These are phyloP conservation scores for Annona squamosa DNA, from an alignment of 164 flowering plant genomes.

Conservation along the genomic window DNA sequence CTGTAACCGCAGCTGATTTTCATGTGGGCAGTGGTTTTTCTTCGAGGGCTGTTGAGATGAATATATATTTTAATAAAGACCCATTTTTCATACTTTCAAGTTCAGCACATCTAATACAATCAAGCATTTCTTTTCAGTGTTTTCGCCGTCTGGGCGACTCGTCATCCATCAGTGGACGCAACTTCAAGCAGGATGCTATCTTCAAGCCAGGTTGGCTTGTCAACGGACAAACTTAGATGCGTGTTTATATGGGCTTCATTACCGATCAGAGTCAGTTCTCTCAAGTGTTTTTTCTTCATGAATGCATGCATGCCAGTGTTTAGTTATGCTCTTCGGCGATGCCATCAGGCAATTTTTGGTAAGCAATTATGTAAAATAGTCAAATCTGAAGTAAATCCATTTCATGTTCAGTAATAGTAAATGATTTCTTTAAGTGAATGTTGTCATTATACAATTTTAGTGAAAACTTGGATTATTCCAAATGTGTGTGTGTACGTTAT, in stretches of 20 bases:
- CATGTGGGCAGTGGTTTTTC: too few relatives aligned
- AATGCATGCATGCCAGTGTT: neutral
- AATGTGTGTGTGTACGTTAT: too few relatives aligned
- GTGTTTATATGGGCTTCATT: neutral
- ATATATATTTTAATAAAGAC: neutral
- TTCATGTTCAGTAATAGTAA: too few relatives aligned
- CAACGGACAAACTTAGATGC: slow-evolving; percentile 7
- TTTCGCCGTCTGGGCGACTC: slow-evolving; percentile 89
- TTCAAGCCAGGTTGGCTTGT: slow-evolving; percentile 88
- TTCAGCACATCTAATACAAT: neutral
- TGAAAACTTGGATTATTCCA: too few relatives aligned
- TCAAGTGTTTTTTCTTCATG: neutral
- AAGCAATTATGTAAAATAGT: too few relatives aligned
- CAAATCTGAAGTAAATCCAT: too few relatives aligned
- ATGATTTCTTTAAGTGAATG: too few relatives aligned
- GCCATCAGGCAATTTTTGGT: too few relatives aligned
- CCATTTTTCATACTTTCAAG: neutral
- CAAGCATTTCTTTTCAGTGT: slow-evolving; percentile 49
- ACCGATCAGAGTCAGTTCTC: neutral
- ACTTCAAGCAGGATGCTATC: slow-evolving; percentile 55
- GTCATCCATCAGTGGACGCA: slow-evolving; percentile 66
- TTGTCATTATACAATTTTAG: too few relatives aligned
- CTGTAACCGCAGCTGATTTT: too few relatives aligned
- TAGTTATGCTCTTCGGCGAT: too few relatives aligned
- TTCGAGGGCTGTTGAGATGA: neutral